Conservation (phyloP, 768 basidiomycete species). For the Tulasnella sp. region DNA sequence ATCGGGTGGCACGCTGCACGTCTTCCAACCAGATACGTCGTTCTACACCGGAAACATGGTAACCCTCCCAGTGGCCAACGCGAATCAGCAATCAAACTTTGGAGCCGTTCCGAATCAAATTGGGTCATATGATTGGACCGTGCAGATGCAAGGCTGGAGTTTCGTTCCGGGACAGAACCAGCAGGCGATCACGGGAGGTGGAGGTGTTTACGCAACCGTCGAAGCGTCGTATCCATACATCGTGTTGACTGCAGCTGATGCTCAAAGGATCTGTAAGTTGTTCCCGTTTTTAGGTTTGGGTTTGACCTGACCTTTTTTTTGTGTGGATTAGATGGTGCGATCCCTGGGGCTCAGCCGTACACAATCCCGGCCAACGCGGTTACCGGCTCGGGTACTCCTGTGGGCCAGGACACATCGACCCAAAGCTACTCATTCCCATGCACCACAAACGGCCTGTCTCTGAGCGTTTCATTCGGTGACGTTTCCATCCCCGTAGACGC, state of each 20-base stretch:
- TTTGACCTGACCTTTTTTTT: not conserved
- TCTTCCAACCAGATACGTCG: conserved; percentile 19
- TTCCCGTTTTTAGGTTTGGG: not conserved
- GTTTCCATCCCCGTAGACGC: conserved; percentile 11
- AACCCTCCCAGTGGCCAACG: not conserved
- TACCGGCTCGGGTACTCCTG: not conserved
- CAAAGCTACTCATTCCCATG: conserved; percentile 21
- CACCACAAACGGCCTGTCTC: not conserved
- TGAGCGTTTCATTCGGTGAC: conserved; percentile 12
- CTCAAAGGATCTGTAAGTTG: conserved; percentile 13
- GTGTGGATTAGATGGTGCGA: not conserved
- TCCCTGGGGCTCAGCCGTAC: conserved; percentile 10
- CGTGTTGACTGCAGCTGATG: conserved; percentile 12
- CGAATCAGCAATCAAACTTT: not conserved
- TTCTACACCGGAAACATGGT: conserved; percentile 1
- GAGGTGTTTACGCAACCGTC: conserved; percentile 13
- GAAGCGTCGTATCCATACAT: conserved; percentile 26
- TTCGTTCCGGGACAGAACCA: not conserved
- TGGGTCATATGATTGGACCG: conserved; percentile 21
- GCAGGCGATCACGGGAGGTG: conserved; percentile 6
- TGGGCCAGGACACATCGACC: not conserved
- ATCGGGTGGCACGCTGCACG: conserved; percentile 7
- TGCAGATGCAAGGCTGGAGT: conserved; percentile 18
- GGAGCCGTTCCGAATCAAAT: not conserved
- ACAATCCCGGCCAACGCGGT: not conserved